Percentiles rank a stretch among this genome's conserved stretches.
phyloP scores from a whole-genome alignment of 164 flowering plant genomes.

The Sextonia rubra region DNA sequence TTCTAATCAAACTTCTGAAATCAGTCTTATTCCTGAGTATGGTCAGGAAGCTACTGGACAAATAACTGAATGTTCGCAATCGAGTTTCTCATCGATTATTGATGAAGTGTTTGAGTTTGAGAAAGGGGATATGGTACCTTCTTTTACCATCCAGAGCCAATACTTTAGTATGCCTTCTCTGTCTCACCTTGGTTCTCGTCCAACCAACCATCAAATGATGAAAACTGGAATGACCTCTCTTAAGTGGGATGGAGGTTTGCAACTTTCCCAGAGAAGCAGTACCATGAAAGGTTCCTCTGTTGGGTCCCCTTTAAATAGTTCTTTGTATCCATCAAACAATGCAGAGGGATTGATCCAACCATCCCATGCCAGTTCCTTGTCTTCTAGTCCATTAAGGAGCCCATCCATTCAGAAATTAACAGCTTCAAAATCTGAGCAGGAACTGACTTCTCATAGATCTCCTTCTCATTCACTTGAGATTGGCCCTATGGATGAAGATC shows the following conservation, averaged over 20 bases:
- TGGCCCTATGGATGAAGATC: slow-evolving; percentile 59
- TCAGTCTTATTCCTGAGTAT: slow-evolving; percentile 45
- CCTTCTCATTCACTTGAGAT: slow-evolving; percentile 49
- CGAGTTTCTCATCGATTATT: slow-evolving; percentile 72
- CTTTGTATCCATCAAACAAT: slow-evolving; percentile 43
- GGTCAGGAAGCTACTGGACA: slow-evolving; percentile 39
- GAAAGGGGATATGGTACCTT: slow-evolving; percentile 46
- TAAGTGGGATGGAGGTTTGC: slow-evolving; percentile 59
- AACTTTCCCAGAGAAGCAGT: slow-evolving; percentile 33
- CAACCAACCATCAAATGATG: slow-evolving; percentile 29
- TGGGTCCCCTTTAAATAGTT: slow-evolving; percentile 29
- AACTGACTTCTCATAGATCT: slow-evolving; percentile 72
- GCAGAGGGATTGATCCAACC: slow-evolving; percentile 50
- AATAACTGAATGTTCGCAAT: slow-evolving; percentile 29
- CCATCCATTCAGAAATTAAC: slow-evolving; percentile 46
- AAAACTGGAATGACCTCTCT: slow-evolving; percentile 55
- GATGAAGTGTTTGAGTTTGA: slow-evolving; percentile 91
- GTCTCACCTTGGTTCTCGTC: slow-evolving; percentile 46
- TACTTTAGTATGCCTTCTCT: slow-evolving; percentile 34
- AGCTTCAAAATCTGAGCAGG: slow-evolving; percentile 87
- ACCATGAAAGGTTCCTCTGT: slow-evolving; percentile 31
- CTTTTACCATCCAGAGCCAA: slow-evolving; percentile 30
- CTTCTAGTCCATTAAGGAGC: slow-evolving; percentile 47
- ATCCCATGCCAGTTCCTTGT: slow-evolving; percentile 42
- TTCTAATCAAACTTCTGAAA: slow-evolving; percentile 41